These are phyloP conservation scores for Graphiopsis chlorocephala DNA, from an alignment of 2,329 filamentous ascomycete genomes.

Conservation along the genomic window DNA sequence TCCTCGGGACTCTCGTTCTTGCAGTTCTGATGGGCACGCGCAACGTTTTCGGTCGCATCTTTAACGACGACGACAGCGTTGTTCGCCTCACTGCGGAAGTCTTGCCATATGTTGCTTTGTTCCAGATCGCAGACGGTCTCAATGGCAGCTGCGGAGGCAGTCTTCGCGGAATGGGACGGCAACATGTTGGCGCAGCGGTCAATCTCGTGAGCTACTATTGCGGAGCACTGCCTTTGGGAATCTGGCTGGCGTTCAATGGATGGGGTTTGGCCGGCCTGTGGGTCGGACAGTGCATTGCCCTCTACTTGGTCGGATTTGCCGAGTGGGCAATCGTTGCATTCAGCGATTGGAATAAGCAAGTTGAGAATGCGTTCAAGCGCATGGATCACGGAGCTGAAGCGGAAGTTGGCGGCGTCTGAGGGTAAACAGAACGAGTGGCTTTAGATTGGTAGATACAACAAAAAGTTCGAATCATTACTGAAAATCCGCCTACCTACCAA, in stretches of 20 bases:
- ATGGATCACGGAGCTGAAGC: conserved; percentile 58
- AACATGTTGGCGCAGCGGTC: conserved; percentile 79
- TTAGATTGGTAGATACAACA: neutral
- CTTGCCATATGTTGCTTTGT: conserved; percentile 82
- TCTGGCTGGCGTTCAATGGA: conserved; percentile 80
- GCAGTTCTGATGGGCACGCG: conserved; percentile 67
- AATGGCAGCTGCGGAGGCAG: conserved; percentile 82
- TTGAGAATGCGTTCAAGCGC: conserved; percentile 66
- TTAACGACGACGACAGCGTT: conserved; percentile 74
- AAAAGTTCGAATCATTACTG: neutral
- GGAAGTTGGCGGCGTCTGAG: conserved; percentile 6
- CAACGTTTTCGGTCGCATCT: conserved; percentile 71
- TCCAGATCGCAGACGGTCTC: conserved; percentile 85
- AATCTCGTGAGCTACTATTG: conserved; percentile 83
- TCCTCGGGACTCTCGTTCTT: conserved; percentile 67
- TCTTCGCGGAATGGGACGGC: conserved; percentile 77
- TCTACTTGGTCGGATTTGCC: conserved; percentile 73
- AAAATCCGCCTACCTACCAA: neutral
- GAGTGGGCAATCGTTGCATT: conserved; percentile 78
- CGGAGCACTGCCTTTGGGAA: conserved; percentile 75
- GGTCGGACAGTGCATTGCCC: conserved; percentile 62
- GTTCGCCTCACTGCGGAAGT: conserved; percentile 71
- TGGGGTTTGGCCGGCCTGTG: conserved; percentile 80
- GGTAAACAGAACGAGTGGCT: neutral
- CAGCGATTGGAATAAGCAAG: conserved; percentile 74